Base-by-base conservation (phyloP, 176 grass and related monocot genomes). In the Aegilops tauschii region DNA sequence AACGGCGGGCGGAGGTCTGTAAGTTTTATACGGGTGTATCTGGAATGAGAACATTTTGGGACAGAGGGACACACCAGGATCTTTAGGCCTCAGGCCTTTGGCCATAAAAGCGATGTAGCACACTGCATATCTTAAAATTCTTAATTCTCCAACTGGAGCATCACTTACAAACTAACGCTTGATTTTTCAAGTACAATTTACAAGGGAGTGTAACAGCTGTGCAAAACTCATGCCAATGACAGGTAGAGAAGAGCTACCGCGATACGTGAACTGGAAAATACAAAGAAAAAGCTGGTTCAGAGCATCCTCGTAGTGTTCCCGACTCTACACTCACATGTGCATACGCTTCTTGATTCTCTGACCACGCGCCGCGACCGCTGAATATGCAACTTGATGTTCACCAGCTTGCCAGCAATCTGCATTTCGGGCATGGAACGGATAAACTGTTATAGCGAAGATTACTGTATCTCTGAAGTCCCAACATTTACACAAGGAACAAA, bases 361-460 rank as follows among this genome's bases (percentile, higher is more conserved):
- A 96, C 97, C 21, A 93, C 40, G 23, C 87, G 93, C 61, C 86
- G 86, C 17, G 93, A 95, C 16, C 93, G 86, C 21, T 87, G 85
- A 73, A 90, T 91, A 69, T 94, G 92, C 89, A 95, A 65, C 85
- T 98, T 98, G 86, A 98, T 93, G 84, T 89, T 92, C 68, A 91
- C 74, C 87, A 99, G 66, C 78, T 99, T 99, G 27, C 93, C 92
- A 79, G 92, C 84, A 88, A 99, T 99, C 97, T 99, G 90, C 77
- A 82, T 77, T 88, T 72, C 17, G 31, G 63, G 61, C 67, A 84
- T 30, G 3, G 23, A 69, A 40, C 75, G 36, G 25, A 44, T 67
- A 67, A 80, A 61, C 28, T 30, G 12, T 76, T 84, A 68, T 25
- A 74, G 20, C 11, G 62, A 68, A 32, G 45, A 71, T 12, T 65